phyloP scores from a whole-genome alignment of 345 rosid species.

The Anastatica hierochuntica region DNA sequence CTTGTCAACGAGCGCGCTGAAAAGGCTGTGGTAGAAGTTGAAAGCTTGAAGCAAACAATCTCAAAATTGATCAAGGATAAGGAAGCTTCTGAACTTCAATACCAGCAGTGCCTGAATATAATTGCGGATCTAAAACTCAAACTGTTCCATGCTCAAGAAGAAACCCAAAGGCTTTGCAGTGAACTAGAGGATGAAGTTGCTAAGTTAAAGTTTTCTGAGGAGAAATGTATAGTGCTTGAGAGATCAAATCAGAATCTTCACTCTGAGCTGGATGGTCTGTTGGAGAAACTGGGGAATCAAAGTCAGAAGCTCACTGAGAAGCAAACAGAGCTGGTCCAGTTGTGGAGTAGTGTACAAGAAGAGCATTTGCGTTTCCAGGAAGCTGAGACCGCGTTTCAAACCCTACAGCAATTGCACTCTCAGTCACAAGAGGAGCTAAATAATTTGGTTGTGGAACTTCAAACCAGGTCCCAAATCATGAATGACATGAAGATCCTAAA shows the following conservation, averaged over 20 bases:
- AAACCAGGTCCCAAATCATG: constrained; percentile 43
- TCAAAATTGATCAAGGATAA: constrained; percentile 47
- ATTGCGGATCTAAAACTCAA: constrained; percentile 54
- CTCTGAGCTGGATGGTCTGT: constrained; percentile 52
- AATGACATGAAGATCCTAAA: constrained; percentile 58
- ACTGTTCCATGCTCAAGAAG: constrained; percentile 50
- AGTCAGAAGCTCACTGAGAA: constrained; percentile 67
- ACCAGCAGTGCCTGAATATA: constrained; percentile 59
- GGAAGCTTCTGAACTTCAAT: constrained; percentile 57
- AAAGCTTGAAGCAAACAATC: constrained; percentile 47
- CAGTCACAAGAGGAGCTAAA: constrained; percentile 91
- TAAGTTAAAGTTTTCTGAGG: constrained; percentile 72
- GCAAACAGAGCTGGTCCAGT: constrained; percentile 70
- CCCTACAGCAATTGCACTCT: constrained; percentile 78
- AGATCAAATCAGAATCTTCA: constrained; percentile 68
- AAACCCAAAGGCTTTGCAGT: constrained; percentile 46
- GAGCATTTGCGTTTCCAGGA: constrained; percentile 75
- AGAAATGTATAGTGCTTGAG: constrained; percentile 64
- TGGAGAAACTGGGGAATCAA: constrained; percentile 53
- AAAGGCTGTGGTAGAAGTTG: constrained; percentile 54
- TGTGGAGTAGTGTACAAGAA: constrained; percentile 83
- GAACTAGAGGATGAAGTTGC: constrained; percentile 52
- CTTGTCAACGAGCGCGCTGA: constrained; percentile 39
- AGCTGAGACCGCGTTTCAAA: constrained; percentile 97
- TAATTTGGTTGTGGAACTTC: constrained; percentile 54